Conservation (phyloP, 441 rosid species). For the Populus hybrid region DNA sequence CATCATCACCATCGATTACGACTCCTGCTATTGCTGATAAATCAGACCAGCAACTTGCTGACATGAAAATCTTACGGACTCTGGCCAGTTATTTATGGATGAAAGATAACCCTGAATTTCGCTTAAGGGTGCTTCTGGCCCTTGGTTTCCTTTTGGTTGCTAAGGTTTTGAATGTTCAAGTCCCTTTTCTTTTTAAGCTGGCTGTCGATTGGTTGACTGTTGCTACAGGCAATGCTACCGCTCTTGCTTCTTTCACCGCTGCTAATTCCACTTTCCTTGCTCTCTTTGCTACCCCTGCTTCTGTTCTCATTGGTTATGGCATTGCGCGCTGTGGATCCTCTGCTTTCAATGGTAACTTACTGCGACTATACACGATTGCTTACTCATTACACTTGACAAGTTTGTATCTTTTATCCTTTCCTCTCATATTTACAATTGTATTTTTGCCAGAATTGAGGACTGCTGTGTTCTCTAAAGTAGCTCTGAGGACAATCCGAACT, state of each 20-base stretch:
- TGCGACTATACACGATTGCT: background rate
- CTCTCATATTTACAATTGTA: background rate
- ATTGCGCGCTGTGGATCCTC: slow-evolving; percentile 77
- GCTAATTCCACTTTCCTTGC: slow-evolving; percentile 57
- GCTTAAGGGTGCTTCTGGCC: slow-evolving; percentile 71
- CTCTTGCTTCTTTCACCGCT: slow-evolving; percentile 46
- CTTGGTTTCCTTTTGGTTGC: slow-evolving; percentile 78
- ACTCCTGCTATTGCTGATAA: slow-evolving; percentile 5
- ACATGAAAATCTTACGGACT: slow-evolving; percentile 65
- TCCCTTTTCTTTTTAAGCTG: slow-evolving; percentile 85
- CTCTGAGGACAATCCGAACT: slow-evolving; percentile 75
- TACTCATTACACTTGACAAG: background rate
- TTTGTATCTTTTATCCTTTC: background rate
- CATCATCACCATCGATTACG: background rate
- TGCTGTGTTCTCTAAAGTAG: slow-evolving; percentile 87
- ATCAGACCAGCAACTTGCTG: slow-evolving; percentile 39
- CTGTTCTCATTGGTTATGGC: slow-evolving; percentile 84
- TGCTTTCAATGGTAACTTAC: slow-evolving; percentile 71
- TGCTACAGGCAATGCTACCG: slow-evolving; percentile 49
- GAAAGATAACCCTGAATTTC: slow-evolving; percentile 75
- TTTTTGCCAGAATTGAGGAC: slow-evolving; percentile 71
- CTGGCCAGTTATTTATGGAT: slow-evolving; percentile 77
- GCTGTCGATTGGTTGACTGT: slow-evolving; percentile 78
- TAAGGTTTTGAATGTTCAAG: slow-evolving; percentile 83
- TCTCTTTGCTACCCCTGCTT: slow-evolving; percentile 74